Conservation (phyloP, 345 rosid species). For the Gossypium thurberi region DNA sequence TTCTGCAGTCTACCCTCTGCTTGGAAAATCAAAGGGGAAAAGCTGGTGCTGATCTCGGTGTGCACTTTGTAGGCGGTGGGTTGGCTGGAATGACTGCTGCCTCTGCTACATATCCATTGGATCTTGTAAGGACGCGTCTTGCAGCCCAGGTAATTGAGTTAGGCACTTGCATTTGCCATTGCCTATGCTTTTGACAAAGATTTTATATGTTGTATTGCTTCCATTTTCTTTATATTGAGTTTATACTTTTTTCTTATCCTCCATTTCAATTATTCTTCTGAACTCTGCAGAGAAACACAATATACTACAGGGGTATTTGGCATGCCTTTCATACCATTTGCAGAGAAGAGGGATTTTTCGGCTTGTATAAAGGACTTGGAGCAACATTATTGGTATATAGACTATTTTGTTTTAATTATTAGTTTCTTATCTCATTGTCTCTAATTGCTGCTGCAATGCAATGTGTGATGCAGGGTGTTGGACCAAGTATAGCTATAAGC, state of each 20-base stretch:
- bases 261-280: background rate
- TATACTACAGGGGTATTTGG: constrained; percentile 75
- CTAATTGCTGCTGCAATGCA: constrained; percentile 3
- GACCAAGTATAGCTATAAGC: constrained; percentile 87
- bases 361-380: constrained; percentile 96
- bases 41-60: constrained; percentile 31
- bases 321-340: constrained; percentile 73
- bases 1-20: constrained; percentile 41
- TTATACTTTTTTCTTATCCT: background rate
- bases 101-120: constrained; percentile 81
- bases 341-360: constrained; percentile 77
- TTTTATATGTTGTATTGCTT: background rate
- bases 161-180: background rate
- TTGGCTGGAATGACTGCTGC: constrained; percentile 95
- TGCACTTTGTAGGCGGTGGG: constrained; percentile 83
- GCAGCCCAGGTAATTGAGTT: constrained; percentile 73
- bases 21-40: constrained; percentile 31
- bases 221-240: background rate
- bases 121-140: constrained; percentile 95
- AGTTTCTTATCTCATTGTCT: background rate
- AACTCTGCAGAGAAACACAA: constrained; percentile 54
- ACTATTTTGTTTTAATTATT: background rate
- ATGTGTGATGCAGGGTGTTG: constrained; percentile 62
- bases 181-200: background rate
- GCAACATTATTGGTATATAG: constrained; percentile 73